A percentile compares a stretch with the other conserved stretches of the same genome.
These are phyloP conservation scores for Powellomyces hirtus DNA, from an alignment of 192 early-diverging fungal genomes.

Conservation along the genomic window DNA sequence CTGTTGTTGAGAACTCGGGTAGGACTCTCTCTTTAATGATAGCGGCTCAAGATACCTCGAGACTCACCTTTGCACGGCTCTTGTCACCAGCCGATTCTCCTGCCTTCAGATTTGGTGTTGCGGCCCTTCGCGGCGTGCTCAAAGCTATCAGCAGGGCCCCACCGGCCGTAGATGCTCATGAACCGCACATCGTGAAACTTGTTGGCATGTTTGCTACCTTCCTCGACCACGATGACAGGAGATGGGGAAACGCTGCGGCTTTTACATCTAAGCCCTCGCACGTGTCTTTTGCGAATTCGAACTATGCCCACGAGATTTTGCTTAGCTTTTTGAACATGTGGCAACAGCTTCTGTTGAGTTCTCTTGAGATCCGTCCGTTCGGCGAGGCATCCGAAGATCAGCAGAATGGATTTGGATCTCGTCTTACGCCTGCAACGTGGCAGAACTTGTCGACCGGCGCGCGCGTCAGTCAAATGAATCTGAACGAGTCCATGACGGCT, in stretches of 20 bases:
- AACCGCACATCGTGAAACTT: not conserved
- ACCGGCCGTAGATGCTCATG: not conserved
- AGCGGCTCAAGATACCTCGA: no score
- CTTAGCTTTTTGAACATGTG: not conserved
- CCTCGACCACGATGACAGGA: not conserved
- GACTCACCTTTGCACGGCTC: no score
- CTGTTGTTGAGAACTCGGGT: not conserved
- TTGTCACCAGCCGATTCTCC: no score
- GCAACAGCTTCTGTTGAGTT: not conserved
- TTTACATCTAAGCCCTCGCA: not conserved
- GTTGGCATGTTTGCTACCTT: not conserved
- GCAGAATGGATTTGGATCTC: not conserved
- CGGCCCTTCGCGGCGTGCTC: not conserved
- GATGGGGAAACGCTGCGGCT: no score
- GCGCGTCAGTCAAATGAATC: not conserved
- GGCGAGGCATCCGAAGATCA: not conserved
- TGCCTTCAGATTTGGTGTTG: not conserved
- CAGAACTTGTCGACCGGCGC: not conserved
- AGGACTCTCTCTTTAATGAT: no score
- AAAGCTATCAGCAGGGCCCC: not conserved
- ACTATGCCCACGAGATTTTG: not conserved
- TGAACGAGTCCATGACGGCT: not conserved
- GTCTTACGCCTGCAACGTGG: not conserved
- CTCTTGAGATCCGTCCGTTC: not conserved
- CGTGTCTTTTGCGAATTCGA: no score